Evolutionary conservation across 257 asterid species (phyloP), one percentile per base, ranked within the genome.

Genomic region (Plantago elongata): DNA sequence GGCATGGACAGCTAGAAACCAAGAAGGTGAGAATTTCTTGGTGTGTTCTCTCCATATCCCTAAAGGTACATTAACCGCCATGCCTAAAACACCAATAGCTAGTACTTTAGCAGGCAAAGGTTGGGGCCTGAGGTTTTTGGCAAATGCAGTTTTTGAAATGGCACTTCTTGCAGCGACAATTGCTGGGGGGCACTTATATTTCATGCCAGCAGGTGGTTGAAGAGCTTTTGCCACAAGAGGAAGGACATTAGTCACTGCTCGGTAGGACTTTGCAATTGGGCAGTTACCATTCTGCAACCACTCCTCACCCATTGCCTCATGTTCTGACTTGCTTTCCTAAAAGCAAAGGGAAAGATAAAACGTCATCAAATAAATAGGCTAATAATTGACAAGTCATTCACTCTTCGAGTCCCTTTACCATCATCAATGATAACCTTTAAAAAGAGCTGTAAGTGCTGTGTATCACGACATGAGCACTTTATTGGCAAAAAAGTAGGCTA

Each of bases 31-130:
- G 73, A 90, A 90, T 69, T 90, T 90, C 34, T 74, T 70, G 2
- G 98, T 90, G 71, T 90, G 96, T 71, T 90, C 98, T 69, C 98
- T 79, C 98, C 98, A 90, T 63, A 90, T 67, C 16, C 98, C 98
- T 54, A 90, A 51, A n/a, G 98, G 98, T 48, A 90, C 51, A 61
- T 90, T 90, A 47, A 81, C 91, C 1, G 96, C 95, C 91, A 90
- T 85, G 45, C 98, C 95, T 56, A 90, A 57, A 43, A 77, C 59
- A 17, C 98, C 98, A 11, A 90, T 84, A 1, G 73, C 95, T 3
- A 90, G 80, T 52, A 90, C 14, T 72, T 90, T 90, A 54, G 84
- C 76, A 3, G 96, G 94, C 11, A 88, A 80, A 11, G 98, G 92
- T 47, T 90, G 98, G 11, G 98, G 98, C 61, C 98, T 60, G n/a